A percentile compares a stretch with the other conserved stretches of the same genome.
Conservation (phyloP, 148 eudicot species). For the Salicornia ramosissima region DNA sequence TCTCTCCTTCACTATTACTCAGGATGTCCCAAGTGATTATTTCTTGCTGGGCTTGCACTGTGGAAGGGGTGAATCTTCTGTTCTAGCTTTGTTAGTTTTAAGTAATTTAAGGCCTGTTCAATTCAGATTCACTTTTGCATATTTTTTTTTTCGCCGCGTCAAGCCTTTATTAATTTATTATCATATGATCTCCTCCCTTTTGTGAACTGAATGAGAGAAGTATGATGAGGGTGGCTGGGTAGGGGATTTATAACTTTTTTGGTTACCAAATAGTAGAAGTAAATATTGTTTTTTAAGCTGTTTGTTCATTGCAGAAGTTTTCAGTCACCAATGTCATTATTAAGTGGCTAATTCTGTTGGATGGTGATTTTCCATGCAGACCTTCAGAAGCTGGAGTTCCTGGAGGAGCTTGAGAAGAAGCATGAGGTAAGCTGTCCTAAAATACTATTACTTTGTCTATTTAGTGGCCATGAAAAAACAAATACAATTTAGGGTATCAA, state of each 20-base stretch:
- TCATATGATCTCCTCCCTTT: neutral
- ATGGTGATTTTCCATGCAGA: constrained; percentile 24
- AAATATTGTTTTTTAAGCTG: neutral
- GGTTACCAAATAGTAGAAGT: neutral
- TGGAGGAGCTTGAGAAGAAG: constrained; percentile 25
- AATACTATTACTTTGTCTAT: neutral
- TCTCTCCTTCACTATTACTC: neutral
- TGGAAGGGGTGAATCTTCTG: neutral
- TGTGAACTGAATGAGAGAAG: neutral
- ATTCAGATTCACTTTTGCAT: neutral
- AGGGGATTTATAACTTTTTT: neutral
- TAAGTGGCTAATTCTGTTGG: neutral
- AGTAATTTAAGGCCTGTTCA: neutral
- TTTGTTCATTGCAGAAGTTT: neutral
- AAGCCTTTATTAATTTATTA: neutral
- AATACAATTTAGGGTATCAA: neutral
- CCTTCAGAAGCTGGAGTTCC: constrained; percentile 22
- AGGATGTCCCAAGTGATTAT: neutral
- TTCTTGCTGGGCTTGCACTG: neutral
- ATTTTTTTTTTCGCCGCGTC: neutral
- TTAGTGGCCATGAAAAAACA: neutral
- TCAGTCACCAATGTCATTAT: neutral
- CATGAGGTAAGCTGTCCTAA: constrained; percentile 22
- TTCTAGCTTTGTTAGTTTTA: neutral
- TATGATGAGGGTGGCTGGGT: neutral